A percentile compares a stretch with the other conserved stretches of the same genome.
phyloP scores from a whole-genome alignment of 2,329 filamentous ascomycete species.

The Cladosporium sp. region DNA sequence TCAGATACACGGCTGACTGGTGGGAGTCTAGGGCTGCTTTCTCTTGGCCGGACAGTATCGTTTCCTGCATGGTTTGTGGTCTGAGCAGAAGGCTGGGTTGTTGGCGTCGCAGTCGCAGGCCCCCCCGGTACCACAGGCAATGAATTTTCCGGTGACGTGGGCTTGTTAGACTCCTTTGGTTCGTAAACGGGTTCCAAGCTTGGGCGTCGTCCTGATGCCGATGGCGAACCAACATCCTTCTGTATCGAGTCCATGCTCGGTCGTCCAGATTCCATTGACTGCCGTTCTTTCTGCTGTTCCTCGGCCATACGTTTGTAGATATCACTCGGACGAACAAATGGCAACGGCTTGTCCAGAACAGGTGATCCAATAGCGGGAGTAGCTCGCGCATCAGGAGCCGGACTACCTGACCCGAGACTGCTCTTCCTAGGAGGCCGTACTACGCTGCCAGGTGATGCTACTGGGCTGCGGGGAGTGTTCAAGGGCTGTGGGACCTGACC shows the following conservation, averaged over 20 bases:
- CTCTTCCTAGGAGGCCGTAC: slow-evolving; percentile 60
- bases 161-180: neutral
- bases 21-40: slow-evolving; percentile 34
- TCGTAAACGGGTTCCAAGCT: slow-evolving; percentile 16
- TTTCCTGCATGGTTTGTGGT: neutral
- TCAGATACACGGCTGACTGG: slow-evolving; percentile 41
- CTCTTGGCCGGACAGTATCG: slow-evolving; percentile 24
- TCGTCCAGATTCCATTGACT: slow-evolving; percentile 54
- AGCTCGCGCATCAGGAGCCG: slow-evolving; percentile 24
- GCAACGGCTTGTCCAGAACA: slow-evolving; percentile 49
- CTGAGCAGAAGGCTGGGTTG: neutral
- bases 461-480: slow-evolving; percentile 39
- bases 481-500: slow-evolving; percentile 48
- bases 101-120: neutral
- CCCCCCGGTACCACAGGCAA: neutral
- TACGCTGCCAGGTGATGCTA: slow-evolving; percentile 30
- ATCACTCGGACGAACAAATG: slow-evolving; percentile 70
- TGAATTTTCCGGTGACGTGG: neutral
- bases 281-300: slow-evolving; percentile 55
- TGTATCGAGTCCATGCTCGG: slow-evolving; percentile 52
- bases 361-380: slow-evolving; percentile 7
- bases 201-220: neutral
- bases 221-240: slow-evolving; percentile 13
- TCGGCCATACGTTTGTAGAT: slow-evolving; percentile 71
- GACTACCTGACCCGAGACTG: slow-evolving; percentile 51